Evolutionary conservation across 495 filamentous ascomycete genomes (phyloP), one percentile per base, ranked within the genome.

Genomic region (Penicillium flavigenum): DNA sequence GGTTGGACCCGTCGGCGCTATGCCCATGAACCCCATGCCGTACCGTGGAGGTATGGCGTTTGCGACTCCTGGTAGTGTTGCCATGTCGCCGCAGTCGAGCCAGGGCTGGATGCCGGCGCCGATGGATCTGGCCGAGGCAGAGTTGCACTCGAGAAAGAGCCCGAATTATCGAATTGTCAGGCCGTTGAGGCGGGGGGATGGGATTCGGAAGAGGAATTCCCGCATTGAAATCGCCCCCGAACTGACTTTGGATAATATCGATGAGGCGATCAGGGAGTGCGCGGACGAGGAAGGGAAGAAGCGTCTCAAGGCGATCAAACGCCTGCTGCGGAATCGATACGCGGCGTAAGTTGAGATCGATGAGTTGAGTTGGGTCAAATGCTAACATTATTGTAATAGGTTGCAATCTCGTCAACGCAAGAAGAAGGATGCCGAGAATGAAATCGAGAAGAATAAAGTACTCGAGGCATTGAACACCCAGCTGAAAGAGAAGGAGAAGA

Each of bases 161-260:
- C 90, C 91, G 5, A 73, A 81, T 51, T 90, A 87, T 69, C 83
- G 89, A 51, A 87, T 91, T 43, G 88, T 88, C 73, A 90, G 91
- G 55, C 88, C 93, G 42, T 79, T 92, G 69, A 73, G 49, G 58
- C 83, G 92, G 62, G 86, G 92, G 62, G 93, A 96, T 67, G 94
- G 94, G 47, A 96, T 98, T 75, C 86, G 95, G 62, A 99, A 99
- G 87, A 98, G 97, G 88, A 99, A 99, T 65, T 93, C 93, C 63
- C 88, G 95, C 46, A 96, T 99, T 74, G 94, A 98, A 68, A 98
- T 99, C 59, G 94, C 94, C 5, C 86, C 89, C 11, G 95, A 96
- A 76, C 84, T 92, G 43, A 98, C 89, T 62, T 82, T 98, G 59
- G 86, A 82, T 78, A 98, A 96, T 72, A 98, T 99, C 76, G 94